Conservation (phyloP, 2,329 filamentous ascomycete genomes). For the Neophaeococcomyces aloes region DNA sequence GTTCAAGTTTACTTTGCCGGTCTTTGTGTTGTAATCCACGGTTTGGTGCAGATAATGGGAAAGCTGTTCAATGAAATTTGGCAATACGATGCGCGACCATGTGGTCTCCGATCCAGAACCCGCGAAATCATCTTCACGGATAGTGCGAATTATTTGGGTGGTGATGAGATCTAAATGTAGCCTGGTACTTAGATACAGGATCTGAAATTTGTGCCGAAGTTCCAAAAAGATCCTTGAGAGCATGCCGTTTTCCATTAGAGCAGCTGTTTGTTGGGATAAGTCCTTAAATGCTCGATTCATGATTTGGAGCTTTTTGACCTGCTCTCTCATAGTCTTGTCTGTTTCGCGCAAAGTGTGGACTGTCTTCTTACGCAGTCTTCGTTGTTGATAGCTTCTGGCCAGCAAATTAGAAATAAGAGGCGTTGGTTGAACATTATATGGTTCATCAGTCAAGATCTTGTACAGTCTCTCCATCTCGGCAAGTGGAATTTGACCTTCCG, state of each 20-base stretch:
- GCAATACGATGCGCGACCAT: too few species aligned
- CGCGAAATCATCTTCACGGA: too few species aligned
- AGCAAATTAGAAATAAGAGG: slow-evolving; percentile 45
- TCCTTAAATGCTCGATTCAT: slow-evolving; percentile 2
- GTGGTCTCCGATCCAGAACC: too few species aligned
- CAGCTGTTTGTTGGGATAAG: not conserved
- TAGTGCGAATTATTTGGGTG: too few species aligned
- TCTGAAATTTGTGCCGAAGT: not conserved
- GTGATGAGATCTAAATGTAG: too few species aligned
- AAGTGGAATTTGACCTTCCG: slow-evolving; percentile 29
- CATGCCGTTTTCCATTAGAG: not conserved
- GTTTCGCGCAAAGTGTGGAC: not conserved
- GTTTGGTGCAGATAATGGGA: too few species aligned
- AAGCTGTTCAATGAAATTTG: too few species aligned
- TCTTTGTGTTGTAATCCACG: too few species aligned
- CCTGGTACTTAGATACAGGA: not conserved
- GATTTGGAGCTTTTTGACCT: slow-evolving; percentile 3
- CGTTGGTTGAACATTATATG: slow-evolving; percentile 47
- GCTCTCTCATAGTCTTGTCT: not conserved
- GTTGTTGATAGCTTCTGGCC: slow-evolving; percentile 1
- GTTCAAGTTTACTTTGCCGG: too few species aligned
- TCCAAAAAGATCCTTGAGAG: not conserved
- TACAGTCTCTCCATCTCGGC: slow-evolving; percentile 46
- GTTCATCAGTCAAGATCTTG: slow-evolving; percentile 48
- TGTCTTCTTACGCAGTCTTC: not conserved